A percentile compares a stretch with the other conserved stretches of the same genome.
Evolutionary conservation across 2,329 filamentous ascomycete species (phyloP).

Genomic region (Aspergillus sojae): DNA sequence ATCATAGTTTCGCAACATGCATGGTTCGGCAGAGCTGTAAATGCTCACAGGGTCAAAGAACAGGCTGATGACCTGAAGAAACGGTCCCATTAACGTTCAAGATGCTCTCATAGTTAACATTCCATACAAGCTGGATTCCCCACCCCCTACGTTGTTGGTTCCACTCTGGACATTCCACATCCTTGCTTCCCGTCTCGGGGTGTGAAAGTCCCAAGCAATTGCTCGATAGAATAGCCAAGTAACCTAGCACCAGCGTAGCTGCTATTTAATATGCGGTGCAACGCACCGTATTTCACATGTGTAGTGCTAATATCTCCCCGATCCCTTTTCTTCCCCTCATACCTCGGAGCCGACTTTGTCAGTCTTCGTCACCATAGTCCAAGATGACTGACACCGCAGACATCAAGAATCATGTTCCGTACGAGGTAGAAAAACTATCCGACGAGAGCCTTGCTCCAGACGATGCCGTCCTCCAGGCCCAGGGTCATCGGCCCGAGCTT

Average conservation of each 20-base stretch:
- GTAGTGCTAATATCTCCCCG: constrained; percentile 2
- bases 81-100: constrained; percentile 4
- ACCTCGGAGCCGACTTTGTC: constrained; percentile 1
- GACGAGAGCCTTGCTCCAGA: constrained; percentile 1
- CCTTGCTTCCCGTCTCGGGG: constrained; percentile 3
- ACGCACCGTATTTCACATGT: constrained; percentile 5
- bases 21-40: not conserved
- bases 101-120: not conserved
- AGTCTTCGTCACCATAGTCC: constrained; percentile 1
- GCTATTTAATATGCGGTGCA: constrained; percentile 4
- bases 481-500: constrained; percentile 13
- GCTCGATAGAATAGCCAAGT: not conserved
- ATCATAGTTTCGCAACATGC: not conserved
- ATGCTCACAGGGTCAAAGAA: no score
- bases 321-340: not conserved
- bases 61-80: not conserved
- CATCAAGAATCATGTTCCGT: not conserved
- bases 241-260: constrained; percentile 1
- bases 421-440: constrained; percentile 5
- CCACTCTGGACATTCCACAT: constrained; percentile 2
- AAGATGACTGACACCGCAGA: constrained; percentile 4
- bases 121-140: not conserved
- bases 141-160: constrained; percentile 3
- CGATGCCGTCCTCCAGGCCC: constrained; percentile 11
- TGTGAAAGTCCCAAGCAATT: not conserved